Evolutionary conservation across 441 rosid genomes (phyloP), one percentile per base, ranked within the genome.

Genomic region (Melianthus villosus): DNA sequence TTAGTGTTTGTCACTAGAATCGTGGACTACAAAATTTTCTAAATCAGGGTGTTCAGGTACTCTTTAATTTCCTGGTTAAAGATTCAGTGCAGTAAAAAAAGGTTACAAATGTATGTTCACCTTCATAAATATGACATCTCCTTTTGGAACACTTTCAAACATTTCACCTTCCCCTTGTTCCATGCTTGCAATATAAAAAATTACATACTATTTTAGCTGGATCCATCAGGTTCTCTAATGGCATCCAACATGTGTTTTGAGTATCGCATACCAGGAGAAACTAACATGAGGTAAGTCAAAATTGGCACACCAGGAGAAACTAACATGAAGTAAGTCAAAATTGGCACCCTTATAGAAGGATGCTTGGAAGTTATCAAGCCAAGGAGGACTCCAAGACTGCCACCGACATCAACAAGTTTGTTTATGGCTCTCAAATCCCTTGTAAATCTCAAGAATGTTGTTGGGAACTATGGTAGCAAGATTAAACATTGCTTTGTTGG

Each of bases 1-100:
- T 57, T 28, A 57, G 16, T 0, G 50, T 27, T 55, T 58, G 3
- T 63, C 69, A 5, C 48, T 56, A 13, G 14, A 30, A 30, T n/a
- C 34, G n/a, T 9, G 34, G 13, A 30, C 14, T 0, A 30, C 11
- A 9, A 9, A 30, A 13, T 30, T 4, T 9, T 2, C n/a, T 11
- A 26, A 26, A 26, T 11, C 7, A 26, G 30, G 2, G n/a, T 26
- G 30, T 5, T 26, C n/a, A n/a, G n/a, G n/a, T n/a, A n/a, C n/a
- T n/a, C n/a, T n/a, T n/a, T n/a, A n/a, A n/a, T n/a, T n/a, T n/a
- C n/a, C n/a, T n/a, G n/a, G n/a, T n/a, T n/a, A n/a, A n/a, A 11
- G 30, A 26, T 30, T 1, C 0, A 3, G 6, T 12, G 9, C 2
- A 9, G 11, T 4, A 12, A 9, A 7, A 12, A 10, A 4, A 10